Base-by-base conservation (phyloP, 345 rosid genomes). In the Iberis pinnata region DNA sequence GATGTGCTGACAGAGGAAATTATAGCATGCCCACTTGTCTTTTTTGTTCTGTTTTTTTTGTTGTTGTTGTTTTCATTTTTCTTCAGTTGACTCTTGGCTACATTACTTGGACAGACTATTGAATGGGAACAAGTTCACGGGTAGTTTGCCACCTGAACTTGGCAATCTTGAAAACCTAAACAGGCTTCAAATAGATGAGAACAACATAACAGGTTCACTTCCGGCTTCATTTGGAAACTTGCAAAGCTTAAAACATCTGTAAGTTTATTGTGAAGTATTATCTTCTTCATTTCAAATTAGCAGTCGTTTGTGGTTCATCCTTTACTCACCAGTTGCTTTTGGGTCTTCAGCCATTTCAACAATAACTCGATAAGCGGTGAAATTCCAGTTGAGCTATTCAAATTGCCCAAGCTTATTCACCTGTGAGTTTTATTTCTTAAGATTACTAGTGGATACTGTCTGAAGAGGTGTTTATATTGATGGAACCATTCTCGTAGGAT, bases 131-230 rank as follows among this genome's bases (percentile, higher is more conserved):
- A 71, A 64, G 18, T 69, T 89, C 29, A 42, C 80, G 17, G 97
- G 95, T 56, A 46, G 79, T 54, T 75, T 89, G 49, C 95, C 97
- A 4, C 82, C 76, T 39, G 95, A 89, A 65, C 86, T 86, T 15
- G 86, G 94, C 56, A 15, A 60, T 56, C 83, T 86, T 56, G 36
- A 69, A 7, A 53, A 72, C 1, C 56, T 86, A 55, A 32, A 43
- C 51, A 78, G 97, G 69, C 75, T 89, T 55, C 97, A 89, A 70
- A 72, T 89, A 56, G 96, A 89, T 31, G 43, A 75, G 78, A 89
- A 89, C 64, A 46, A 75, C 27, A 73, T 89, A 53, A 78, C 94
- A 49, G 97, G 97, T 40, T 64, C 69, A 55, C 46, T 89, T 71
- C 97, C 97, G 53, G 65, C 27, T 41, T 64, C 88, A 67, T 83